Conservation (phyloP, 2,329 filamentous ascomycete genomes). For the Diplodia corticola region DNA sequence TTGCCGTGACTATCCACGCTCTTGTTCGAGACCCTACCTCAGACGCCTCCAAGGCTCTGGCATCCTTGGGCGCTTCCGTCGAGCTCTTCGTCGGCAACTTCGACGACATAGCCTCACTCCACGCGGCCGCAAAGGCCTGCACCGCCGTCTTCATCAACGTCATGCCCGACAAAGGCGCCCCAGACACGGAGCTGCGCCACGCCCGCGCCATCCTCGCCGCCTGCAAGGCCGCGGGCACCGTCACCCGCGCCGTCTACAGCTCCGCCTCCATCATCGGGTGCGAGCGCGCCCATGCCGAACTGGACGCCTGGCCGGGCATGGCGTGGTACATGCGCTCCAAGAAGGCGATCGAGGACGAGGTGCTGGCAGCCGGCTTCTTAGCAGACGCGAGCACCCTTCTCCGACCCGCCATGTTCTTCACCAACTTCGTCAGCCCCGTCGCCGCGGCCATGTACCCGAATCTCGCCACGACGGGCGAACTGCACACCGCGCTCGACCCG, state of each 20-base stretch:
- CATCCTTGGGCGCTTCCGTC: constrained; percentile 21
- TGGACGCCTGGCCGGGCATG: not conserved
- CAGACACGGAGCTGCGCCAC: not conserved
- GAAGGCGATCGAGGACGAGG: constrained; percentile 4
- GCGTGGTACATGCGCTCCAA: not conserved
- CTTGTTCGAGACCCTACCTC: constrained; percentile 11
- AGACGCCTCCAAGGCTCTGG: not conserved
- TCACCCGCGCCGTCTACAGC: constrained; percentile 4
- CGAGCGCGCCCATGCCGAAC: not conserved
- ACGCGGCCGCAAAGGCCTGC: not conserved
- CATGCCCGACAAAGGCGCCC: not conserved
- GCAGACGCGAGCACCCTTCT: not conserved
- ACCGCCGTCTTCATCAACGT: constrained; percentile 3
- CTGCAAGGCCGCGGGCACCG: not conserved
- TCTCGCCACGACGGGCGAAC: not conserved
- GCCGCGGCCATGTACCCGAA: not conserved
- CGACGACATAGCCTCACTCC: not conserved
- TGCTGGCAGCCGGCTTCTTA: not conserved
- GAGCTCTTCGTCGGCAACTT: constrained; percentile 15
- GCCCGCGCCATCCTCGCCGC: constrained; percentile 1
- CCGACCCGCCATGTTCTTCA: constrained; percentile 1
- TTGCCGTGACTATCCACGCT: constrained; percentile 3
- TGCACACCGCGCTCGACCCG: constrained; percentile 2
- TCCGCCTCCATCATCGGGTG: not conserved
- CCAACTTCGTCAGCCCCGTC: not conserved